These are phyloP conservation scores for Brasilioporus rufonigricans DNA, from an alignment of 768 basidiomycete genomes.

Conservation along the genomic window DNA sequence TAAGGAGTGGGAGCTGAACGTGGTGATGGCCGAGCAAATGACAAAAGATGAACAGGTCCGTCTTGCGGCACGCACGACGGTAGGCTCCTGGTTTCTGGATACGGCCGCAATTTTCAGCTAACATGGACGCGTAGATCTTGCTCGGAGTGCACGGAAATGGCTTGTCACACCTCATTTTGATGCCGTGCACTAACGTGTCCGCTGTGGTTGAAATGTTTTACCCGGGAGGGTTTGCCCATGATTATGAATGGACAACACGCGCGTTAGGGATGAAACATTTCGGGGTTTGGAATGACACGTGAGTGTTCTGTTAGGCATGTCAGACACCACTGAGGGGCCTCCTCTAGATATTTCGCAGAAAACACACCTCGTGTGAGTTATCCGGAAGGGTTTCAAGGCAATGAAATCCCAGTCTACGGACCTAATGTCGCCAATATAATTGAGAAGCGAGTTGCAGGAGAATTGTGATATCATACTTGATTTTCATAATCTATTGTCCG, in stretches of 20 bases:
- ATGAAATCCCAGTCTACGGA: conserved; percentile 71
- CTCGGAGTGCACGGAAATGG: conserved; percentile 81
- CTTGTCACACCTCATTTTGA: conserved; percentile 80
- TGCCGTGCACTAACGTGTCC: conserved; percentile 71
- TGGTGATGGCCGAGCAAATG: conserved; percentile 62
- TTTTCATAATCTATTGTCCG: too few species aligned
- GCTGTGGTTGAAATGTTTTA: conserved; percentile 86
- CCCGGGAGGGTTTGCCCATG: conserved; percentile 78
- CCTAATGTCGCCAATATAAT: conserved; percentile 64
- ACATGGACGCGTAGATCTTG: conserved; percentile 46
- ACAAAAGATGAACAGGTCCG: conserved; percentile 74
- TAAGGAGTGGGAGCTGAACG: conserved; percentile 56
- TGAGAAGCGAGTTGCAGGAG: conserved; percentile 57
- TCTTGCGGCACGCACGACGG: conserved; percentile 65
- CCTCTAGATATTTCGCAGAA: conserved; percentile 23
- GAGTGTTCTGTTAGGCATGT: conserved; percentile 21
- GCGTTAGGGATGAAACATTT: conserved; percentile 75
- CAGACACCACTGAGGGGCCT: background rate
- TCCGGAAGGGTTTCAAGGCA: conserved; percentile 82
- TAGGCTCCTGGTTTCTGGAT: conserved; percentile 32
- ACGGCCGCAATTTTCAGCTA: background rate
- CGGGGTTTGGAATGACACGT: conserved; percentile 82
- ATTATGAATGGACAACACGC: conserved; percentile 80
- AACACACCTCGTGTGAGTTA: conserved; percentile 55
- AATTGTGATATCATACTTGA: conserved; percentile 2